Conservation (phyloP, 2,329 filamentous ascomycete genomes). For the Pezizomycotina sp. region DNA sequence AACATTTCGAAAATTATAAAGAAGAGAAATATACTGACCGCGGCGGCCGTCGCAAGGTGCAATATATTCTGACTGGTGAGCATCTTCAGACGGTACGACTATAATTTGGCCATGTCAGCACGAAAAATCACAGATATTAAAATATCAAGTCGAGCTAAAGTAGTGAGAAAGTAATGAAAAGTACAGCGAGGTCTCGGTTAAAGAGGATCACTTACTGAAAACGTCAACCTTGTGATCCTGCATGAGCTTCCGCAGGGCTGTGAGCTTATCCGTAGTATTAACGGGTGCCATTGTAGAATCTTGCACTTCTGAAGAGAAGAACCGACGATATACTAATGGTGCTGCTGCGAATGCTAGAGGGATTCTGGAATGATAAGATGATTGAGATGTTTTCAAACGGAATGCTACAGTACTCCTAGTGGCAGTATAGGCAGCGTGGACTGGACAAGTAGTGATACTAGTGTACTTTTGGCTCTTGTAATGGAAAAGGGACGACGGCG, state of each 20-base stretch:
- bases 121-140: conserved; percentile 12
- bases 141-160: conserved; percentile 7
- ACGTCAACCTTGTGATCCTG: conserved; percentile 70
- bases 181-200: conserved; percentile 20
- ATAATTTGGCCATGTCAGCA: conserved; percentile 29
- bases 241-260: conserved; percentile 70
- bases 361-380: too few species aligned
- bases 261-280: conserved; percentile 60
- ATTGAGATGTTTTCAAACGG: too few species aligned
- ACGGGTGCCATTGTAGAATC: conserved; percentile 58
- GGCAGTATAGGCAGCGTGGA: too few species aligned
- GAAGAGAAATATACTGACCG: conserved; percentile 34
- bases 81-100: conserved; percentile 96
- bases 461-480: too few species aligned
- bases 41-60: conserved; percentile 84
- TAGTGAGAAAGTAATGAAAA: conserved; percentile 5
- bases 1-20: background rate
- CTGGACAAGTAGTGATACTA: too few species aligned
- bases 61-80: conserved; percentile 95
- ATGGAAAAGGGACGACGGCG: too few species aligned
- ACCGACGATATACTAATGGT: background rate
- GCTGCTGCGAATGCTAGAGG: background rate
- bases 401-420: too few species aligned
- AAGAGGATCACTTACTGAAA: conserved; percentile 51
- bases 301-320: conserved; percentile 6